A percentile compares a stretch with the other conserved stretches of the same genome.
Evolutionary conservation across 345 rosid species (phyloP).

Genomic region (Syzygium jambos): DNA sequence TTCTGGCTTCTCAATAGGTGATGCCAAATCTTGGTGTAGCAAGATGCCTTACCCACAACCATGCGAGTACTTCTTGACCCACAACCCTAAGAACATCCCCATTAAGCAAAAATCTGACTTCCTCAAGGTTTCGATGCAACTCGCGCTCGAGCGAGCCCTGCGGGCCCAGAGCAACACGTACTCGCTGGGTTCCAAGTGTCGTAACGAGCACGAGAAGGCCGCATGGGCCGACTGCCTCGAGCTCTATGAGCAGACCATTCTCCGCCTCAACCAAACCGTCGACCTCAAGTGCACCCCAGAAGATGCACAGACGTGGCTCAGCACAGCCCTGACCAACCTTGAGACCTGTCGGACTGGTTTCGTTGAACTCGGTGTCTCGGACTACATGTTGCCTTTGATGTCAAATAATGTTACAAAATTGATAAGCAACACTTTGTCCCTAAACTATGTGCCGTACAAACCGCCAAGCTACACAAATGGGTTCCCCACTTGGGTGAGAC

Average conservation of each 20-base stretch:
- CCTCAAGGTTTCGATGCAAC: conserved; percentile 8
- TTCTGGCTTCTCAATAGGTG: conserved; percentile 24
- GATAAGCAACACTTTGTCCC: conserved; percentile 57
- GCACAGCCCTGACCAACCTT: conserved; percentile 80
- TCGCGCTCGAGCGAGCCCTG: conserved; percentile 40
- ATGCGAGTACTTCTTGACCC: conserved; percentile 22
- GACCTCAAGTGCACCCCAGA: conserved; percentile 43
- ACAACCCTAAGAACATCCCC: background rate
- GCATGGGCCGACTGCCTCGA: conserved; percentile 82
- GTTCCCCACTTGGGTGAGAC: conserved; percentile 71
- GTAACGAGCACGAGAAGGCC: conserved; percentile 42
- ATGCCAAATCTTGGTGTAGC: conserved; percentile 20
- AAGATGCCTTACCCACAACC: conserved; percentile 26
- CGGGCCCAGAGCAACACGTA: conserved; percentile 35
- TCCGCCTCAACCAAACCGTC: conserved; percentile 47
- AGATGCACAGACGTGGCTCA: conserved; percentile 88
- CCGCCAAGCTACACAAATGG: conserved; percentile 32
- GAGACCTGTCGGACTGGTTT: conserved; percentile 74
- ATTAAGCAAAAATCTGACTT: conserved; percentile 22
- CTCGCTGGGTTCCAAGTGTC: conserved; percentile 47
- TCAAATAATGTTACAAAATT: conserved; percentile 70
- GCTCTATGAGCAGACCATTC: conserved; percentile 45
- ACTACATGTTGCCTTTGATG: conserved; percentile 46
- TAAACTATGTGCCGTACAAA: conserved; percentile 49
- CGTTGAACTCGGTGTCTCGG: conserved; percentile 54